Base-by-base conservation (phyloP, 108 stramenopile species). In the Cyclotella baltica region DNA sequence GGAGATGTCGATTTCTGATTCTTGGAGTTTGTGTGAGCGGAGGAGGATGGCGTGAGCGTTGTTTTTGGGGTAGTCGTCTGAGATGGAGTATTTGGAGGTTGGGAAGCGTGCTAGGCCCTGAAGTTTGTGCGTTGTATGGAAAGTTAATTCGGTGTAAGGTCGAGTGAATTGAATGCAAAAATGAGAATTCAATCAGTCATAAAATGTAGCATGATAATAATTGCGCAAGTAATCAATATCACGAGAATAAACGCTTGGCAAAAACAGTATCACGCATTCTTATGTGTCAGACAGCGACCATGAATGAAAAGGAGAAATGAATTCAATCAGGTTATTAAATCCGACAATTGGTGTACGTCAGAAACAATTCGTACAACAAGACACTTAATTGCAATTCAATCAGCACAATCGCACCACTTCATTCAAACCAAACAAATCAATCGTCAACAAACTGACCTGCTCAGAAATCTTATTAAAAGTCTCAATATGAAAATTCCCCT, bases 381-480 rank as follows among this genome's bases (percentile, higher is more conserved):
- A 52, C 4, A 52, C n/a, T 20, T n/a, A 52, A 19, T n/a, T n/a
- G n/a, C n/a, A n/a, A n/a, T n/a, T n/a, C n/a, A n/a, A n/a, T n/a
- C n/a, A 57, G 23, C 6, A 29, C 4, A 57, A 27, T 57, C 6
- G 19, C 19, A 48, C 2, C n/a, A 48, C 53, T 19, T n/a, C 28
- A 57, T 25, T 62, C 62, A 34, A 33, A 10, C 1, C 33, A 62
- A 58, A 27, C 4, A 33, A 9, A 15, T 0, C 9, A 29, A 1
- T 4, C 20, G n/a, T n/a, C 4, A 22, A 67, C 11, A 11, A 3
- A 34, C 69, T 46, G 4, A 70, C 95, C 38, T 84, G 65, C 15
- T 91, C 88, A 37, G 89, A 90, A 81, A 97, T 96, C 79, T 93
- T 93, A 80, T 97, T 97, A 79, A 92, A 96, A 20, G 93, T 95